phyloP scores from a whole-genome alignment of 257 asterid species.

The Nicotiana benthamiana region DNA sequence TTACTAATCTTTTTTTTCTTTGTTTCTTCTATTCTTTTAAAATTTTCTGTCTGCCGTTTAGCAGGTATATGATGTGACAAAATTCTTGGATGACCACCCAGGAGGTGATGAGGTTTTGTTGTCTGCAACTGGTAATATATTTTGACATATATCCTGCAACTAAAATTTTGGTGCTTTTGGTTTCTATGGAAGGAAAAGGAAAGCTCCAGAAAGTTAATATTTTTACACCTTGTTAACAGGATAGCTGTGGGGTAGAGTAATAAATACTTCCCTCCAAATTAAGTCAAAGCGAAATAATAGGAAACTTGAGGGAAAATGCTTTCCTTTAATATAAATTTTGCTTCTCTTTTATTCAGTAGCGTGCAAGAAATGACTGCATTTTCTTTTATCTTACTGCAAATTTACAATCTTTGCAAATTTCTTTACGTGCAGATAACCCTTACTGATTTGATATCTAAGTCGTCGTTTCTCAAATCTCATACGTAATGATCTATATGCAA shows the following conservation, averaged over 20 bases:
- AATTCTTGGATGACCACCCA: slow-evolving; percentile 87
- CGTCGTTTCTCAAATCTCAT: not conserved
- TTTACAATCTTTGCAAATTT: not conserved
- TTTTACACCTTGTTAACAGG: not conserved
- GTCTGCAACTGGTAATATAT: slow-evolving; percentile 61
- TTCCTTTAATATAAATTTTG: not conserved
- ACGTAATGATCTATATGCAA: not conserved
- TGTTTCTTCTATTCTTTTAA: not conserved
- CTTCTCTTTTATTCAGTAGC: not conserved
- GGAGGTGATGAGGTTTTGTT: slow-evolving; percentile 90
- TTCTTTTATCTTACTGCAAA: not conserved
- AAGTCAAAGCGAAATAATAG: not conserved
- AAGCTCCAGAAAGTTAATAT: not conserved
- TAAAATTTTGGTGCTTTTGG: not conserved
- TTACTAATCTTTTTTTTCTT: not conserved
- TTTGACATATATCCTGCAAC: not conserved
- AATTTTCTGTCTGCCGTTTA: not conserved
- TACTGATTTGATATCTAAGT: not conserved
- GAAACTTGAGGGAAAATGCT: not conserved
- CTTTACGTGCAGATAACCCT: not conserved
- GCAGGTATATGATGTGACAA: slow-evolving; percentile 83
- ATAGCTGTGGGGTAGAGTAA: not conserved
- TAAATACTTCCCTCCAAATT: not conserved
- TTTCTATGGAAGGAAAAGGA: not conserved
- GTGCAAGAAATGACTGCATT: not conserved